Base-by-base conservation (phyloP, 805 yeast species). In the Myxozyma neglecta region DNA sequence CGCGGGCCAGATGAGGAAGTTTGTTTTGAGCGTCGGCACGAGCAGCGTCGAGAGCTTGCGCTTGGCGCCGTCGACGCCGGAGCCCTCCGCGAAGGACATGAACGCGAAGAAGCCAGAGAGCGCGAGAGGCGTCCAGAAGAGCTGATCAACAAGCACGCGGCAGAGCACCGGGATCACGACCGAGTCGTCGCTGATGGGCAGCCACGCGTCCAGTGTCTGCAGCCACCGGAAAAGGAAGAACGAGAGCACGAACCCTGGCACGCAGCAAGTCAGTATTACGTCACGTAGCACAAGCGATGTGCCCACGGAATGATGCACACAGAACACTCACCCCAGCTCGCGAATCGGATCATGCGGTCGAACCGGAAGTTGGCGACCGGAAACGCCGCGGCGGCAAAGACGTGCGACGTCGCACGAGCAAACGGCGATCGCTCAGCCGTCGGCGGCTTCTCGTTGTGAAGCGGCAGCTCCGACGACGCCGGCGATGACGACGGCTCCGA, bases 181-280 rank as follows among this genome's bases (percentile, higher is more conserved):
- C n/a, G 89, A 84, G 16, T 89, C 91, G 60, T 85, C 87, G 5
- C 87, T 84, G 57, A 62, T 68, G 6, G 70, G 70, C 73, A 88
- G 93, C 65, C 89, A 84, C 51, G 79, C 77, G 70, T 93, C 92
- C 62, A 93, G 79, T 61, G 92, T 83, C 69, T 83, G 81, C 71
- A 93, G 92, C 99, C 99, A 93, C 53, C 86, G 86, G 56, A 88
- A 88, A 74, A 91, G 97, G 51, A 85, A 83, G 70, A 89, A 87
- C 0, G 97, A 87, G 76, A 90, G 82, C 7, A 87, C 70, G 59
- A 89, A 83, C 1, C 98, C 72, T 70, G 57, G 57, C 34, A 45
- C 29, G 8, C 9, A 29, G 7, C 35, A 52, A 10, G n/a, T 5
- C 14, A 9, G 16, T n/a, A 18, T 46, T 11, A 46, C 11, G 40